Evolutionary conservation across 345 rosid genomes (phyloP).

Genomic region (Physaria fendleri): DNA sequence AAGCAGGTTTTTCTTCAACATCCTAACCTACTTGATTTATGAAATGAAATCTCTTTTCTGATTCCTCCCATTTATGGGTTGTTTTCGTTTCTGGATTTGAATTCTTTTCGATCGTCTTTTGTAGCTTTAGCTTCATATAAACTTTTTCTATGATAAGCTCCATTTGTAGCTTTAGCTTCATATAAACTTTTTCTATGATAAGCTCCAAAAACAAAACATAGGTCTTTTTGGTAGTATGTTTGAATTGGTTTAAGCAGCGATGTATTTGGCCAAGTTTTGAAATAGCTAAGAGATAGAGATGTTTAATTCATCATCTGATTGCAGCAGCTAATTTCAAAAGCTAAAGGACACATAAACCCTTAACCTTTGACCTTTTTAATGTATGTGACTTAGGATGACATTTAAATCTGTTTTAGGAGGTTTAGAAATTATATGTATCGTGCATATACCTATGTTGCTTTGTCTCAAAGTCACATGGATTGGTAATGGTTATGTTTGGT

Average conservation of each 20-base stretch:
- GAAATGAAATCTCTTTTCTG: conserved; percentile 11
- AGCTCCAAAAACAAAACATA: neutral
- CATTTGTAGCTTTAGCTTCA: neutral
- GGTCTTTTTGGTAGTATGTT: neutral
- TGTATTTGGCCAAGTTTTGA: conserved; percentile 14
- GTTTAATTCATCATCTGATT: conserved; percentile 30
- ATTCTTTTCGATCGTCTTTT: too few relatives aligned
- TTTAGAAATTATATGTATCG: neutral
- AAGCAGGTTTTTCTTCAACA: conserved; percentile 84
- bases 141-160: too few relatives aligned
- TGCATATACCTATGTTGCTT: neutral
- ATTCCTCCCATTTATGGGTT: neutral
- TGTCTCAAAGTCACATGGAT: neutral
- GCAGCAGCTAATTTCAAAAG: conserved; percentile 28
- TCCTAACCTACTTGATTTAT: conserved; percentile 83
- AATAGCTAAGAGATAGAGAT: conserved; percentile 24
- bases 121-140: too few relatives aligned
- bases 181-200: neutral
- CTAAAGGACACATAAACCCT: conserved; percentile 13
- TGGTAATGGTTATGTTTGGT: conserved; percentile 13
- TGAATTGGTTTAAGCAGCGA: conserved; percentile 22
- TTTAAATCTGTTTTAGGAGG: neutral
- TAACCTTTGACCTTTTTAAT: neutral
- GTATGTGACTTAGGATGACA: conserved; percentile 5
- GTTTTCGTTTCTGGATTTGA: conserved; percentile 16